Evolutionary conservation across 345 rosid genomes (phyloP).

Genomic region (Pistacia integerrima): DNA sequence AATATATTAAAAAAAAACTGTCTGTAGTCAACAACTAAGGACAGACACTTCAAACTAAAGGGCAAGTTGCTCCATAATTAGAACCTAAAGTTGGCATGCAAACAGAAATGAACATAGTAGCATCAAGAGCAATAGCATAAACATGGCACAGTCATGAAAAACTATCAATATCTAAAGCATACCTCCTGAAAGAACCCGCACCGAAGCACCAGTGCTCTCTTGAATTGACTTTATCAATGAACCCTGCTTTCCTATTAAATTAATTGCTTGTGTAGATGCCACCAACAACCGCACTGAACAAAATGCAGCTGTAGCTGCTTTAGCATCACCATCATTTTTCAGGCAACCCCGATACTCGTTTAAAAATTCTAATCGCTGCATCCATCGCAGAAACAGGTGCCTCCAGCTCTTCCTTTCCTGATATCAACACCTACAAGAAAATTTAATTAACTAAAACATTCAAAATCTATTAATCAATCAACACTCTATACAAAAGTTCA

Average conservation of each 20-base stretch:
- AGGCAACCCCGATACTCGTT: constrained; percentile 48
- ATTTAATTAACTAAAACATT: background rate
- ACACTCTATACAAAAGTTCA: background rate
- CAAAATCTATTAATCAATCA: background rate
- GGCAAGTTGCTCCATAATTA: background rate
- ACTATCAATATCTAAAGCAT: constrained; percentile 30
- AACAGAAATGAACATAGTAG: background rate
- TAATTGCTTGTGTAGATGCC: constrained; percentile 84
- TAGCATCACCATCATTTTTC: constrained; percentile 37
- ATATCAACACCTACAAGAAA: constrained; percentile 47
- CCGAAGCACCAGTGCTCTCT: constrained; percentile 74
- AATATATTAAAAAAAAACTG: no score
- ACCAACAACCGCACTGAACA: constrained; percentile 71
- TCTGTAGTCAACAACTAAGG: background rate
- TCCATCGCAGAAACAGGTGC: constrained; percentile 57
- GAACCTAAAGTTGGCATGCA: background rate
- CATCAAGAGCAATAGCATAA: no score
- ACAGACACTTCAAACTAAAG: background rate
- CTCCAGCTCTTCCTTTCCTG: constrained; percentile 66
- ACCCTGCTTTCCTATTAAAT: constrained; percentile 92
- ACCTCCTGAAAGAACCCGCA: constrained; percentile 80
- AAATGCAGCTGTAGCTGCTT: constrained; percentile 38
- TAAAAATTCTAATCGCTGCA: constrained; percentile 51
- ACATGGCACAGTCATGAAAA: background rate
- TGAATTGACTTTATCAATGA: constrained; percentile 80